Evolutionary conservation across 345 rosid species (phyloP).

Genomic region (Xanthoceras sorbifolium): DNA sequence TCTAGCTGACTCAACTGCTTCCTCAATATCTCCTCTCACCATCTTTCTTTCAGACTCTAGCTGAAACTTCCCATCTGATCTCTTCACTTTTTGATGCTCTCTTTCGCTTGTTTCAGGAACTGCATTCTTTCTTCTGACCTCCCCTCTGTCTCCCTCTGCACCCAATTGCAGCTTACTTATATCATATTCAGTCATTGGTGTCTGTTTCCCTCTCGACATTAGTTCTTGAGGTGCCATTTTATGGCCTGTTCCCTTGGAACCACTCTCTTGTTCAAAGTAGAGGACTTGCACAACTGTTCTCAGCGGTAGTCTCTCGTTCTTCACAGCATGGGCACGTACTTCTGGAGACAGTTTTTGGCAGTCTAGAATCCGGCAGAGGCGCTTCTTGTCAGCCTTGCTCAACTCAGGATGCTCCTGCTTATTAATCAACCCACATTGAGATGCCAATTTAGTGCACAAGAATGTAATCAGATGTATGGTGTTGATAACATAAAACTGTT

Average conservation of each 20-base stretch:
- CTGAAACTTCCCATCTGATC: constrained; percentile 26
- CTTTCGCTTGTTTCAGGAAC: constrained; percentile 31
- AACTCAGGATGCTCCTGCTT: constrained; percentile 85
- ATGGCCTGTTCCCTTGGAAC: constrained; percentile 27
- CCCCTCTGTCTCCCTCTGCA: constrained; percentile 15
- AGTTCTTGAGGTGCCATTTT: constrained; percentile 28
- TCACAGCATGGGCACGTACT: constrained; percentile 87
- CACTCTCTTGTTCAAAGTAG: constrained; percentile 81
- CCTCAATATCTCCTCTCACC: constrained; percentile 35
- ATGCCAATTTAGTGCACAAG: neutral
- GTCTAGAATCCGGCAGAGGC: constrained; percentile 77
- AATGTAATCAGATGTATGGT: neutral
- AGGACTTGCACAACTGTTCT: constrained; percentile 94
- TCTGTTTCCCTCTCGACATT: constrained; percentile 31
- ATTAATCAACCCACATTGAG: neutral
- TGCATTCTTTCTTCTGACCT: constrained; percentile 19
- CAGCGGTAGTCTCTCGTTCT: constrained; percentile 89
- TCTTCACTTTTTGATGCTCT: constrained; percentile 29
- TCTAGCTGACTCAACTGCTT: constrained; percentile 22
- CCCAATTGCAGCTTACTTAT: constrained; percentile 32
- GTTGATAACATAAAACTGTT: too few species aligned
- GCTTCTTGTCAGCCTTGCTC: constrained; percentile 80
- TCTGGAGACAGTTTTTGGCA: constrained; percentile 91
- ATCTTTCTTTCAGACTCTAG: constrained; percentile 32
- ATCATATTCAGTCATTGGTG: constrained; percentile 12